These are phyloP conservation scores for Dysphania ambrosioides DNA, from an alignment of 148 eudicot genomes.

Conservation along the genomic window DNA sequence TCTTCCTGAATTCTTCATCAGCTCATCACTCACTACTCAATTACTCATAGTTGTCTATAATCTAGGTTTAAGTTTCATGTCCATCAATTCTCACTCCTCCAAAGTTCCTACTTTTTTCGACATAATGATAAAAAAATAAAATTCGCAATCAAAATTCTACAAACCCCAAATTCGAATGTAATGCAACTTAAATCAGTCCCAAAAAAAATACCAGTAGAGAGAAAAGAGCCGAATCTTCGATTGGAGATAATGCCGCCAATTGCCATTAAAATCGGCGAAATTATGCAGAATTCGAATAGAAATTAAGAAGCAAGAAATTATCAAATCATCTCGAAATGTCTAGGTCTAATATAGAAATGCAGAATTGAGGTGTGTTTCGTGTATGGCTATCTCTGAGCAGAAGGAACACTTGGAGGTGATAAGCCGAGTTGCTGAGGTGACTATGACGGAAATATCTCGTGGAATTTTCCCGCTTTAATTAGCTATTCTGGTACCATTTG, in stretches of 20 bases:
- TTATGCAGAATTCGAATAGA: not conserved
- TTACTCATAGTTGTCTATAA: not conserved
- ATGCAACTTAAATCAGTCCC: too few species aligned
- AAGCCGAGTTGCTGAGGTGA: constrained; percentile 1
- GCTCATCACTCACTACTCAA: too few species aligned
- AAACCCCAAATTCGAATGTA: too few species aligned
- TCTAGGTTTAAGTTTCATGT: too few species aligned
- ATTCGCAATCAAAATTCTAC: too few species aligned
- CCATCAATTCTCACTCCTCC: too few species aligned
- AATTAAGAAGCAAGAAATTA: not conserved
- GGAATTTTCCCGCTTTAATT: constrained; percentile 17
- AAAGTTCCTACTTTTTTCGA: too few species aligned
- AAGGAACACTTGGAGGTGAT: constrained; percentile 12
- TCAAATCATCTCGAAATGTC: constrained; percentile 14
- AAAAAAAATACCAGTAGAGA: constrained; percentile 57
- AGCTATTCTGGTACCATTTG: constrained; percentile 5
- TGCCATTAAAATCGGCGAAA: constrained; percentile 42
- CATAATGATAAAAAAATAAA: too few species aligned
- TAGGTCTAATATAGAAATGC: not conserved
- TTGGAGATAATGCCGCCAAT: constrained; percentile 68
- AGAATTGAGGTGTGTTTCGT: not conserved
- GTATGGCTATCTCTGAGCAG: too few species aligned
- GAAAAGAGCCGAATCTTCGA: constrained; percentile 56
- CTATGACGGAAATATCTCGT: constrained; percentile 19
- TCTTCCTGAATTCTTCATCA: too few species aligned